phyloP scores from a whole-genome alignment of 169 alveolate species.

The Cryptosporidium sp. region DNA sequence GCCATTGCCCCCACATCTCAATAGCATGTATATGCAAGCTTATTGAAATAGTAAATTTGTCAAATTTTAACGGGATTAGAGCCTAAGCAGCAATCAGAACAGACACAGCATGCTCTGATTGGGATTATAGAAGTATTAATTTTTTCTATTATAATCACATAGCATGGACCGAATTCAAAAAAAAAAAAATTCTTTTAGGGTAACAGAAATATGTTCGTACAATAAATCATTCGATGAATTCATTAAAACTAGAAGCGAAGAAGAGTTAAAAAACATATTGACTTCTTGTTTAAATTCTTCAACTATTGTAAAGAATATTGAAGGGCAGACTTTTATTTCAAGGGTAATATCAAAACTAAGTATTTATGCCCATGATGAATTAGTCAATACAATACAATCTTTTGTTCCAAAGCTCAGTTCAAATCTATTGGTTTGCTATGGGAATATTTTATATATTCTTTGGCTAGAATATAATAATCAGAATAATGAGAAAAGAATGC shows the following conservation, averaged over 20 bases:
- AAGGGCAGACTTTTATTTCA: slow-evolving; percentile 57
- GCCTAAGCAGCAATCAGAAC: background rate
- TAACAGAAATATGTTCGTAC: slow-evolving; percentile 19
- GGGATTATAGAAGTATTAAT: background rate
- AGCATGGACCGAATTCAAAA: slow-evolving; percentile 2
- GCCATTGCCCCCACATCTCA: slow-evolving; percentile 1
- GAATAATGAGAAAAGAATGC: background rate
- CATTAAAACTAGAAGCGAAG: background rate
- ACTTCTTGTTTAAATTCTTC: slow-evolving; percentile 13
- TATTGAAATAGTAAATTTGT: background rate
- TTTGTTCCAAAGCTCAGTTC: slow-evolving; percentile 12
- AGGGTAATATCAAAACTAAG: slow-evolving; percentile 13
- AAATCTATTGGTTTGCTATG: slow-evolving; percentile 8
- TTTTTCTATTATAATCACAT: background rate
- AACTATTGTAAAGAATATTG: slow-evolving; percentile 49
- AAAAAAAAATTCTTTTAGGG: background rate
- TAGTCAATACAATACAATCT: background rate
- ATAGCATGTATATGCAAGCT: background rate
- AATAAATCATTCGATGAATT: slow-evolving; percentile 19
- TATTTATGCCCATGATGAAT: background rate
- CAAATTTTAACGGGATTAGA: background rate
- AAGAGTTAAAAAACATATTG: background rate
- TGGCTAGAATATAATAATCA: slow-evolving; percentile 30
- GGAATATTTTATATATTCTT: slow-evolving; percentile 22
- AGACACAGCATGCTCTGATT: background rate